A percentile compares a stretch with the other conserved stretches of the same genome.
Evolutionary conservation across 345 rosid species (phyloP).

Genomic region (Acer campestre): DNA sequence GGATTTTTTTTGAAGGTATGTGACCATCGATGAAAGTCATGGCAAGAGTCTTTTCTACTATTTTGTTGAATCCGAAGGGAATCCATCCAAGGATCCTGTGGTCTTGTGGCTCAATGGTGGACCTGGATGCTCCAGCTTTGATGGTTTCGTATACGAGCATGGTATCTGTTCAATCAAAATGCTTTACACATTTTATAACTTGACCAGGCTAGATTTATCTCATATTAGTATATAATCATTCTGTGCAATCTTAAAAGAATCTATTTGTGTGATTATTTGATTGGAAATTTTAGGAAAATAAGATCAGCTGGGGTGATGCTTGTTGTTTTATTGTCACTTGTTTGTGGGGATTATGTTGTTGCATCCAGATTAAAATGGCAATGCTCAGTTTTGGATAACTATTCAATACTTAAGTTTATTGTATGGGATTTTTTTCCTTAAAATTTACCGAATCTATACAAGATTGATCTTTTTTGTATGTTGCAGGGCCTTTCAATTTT

Average conservation of each 20-base stretch:
- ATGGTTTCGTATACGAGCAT: slow-evolving; percentile 83
- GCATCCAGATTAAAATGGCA: background rate
- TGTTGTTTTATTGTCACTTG: background rate
- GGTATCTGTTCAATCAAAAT: slow-evolving; percentile 42
- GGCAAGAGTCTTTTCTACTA: slow-evolving; percentile 75
- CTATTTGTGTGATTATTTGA: background rate
- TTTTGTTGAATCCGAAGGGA: slow-evolving; percentile 74
- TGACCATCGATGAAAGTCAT: slow-evolving; percentile 50
- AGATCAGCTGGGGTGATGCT: background rate
- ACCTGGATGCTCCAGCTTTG: slow-evolving; percentile 97
- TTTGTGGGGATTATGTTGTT: background rate
- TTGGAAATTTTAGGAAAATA: background rate
- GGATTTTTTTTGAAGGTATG: slow-evolving; percentile 53
- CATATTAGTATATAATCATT: background rate
- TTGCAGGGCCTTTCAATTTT: slow-evolving; percentile 88
- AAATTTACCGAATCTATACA: background rate
- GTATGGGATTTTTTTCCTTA: background rate
- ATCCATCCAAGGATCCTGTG: slow-evolving; percentile 70
- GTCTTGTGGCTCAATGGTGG: slow-evolving; percentile 98
- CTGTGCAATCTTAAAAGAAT: background rate
- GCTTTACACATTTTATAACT: background rate
- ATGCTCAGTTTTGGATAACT: background rate
- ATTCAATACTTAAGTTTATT: background rate
- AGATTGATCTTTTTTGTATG: background rate
- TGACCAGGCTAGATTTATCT: background rate